Conservation (phyloP, 176 grass and related monocot species). For the Zea luxurians region DNA sequence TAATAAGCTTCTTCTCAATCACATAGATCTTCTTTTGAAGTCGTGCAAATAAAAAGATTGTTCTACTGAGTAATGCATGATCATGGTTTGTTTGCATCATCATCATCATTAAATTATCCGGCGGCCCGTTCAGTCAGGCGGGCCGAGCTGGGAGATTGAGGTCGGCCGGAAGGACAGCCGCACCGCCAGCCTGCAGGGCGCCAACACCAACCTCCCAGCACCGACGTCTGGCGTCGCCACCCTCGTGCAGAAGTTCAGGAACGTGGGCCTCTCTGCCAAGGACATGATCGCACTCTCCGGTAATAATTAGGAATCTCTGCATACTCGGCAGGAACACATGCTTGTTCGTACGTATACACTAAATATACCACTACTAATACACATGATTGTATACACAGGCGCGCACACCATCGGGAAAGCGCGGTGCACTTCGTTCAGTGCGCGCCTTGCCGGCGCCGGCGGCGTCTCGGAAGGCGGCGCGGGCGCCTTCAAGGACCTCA, state of each 20-base stretch:
- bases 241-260: constrained; percentile 78
- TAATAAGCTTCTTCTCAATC: too few species aligned
- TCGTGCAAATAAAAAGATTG: background rate
- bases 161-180: constrained; percentile 72
- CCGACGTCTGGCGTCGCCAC: constrained; percentile 73
- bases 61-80: background rate
- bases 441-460: constrained; percentile 42
- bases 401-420: constrained; percentile 92
- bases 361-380: background rate
- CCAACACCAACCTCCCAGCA: constrained; percentile 74
- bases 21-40: background rate
- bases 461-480: background rate
- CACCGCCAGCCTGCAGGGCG: constrained; percentile 49
- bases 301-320: background rate
- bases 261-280: constrained; percentile 62
- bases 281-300: constrained; percentile 91
- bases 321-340: background rate
- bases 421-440: constrained; percentile 75
- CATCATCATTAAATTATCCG: background rate
- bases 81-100: background rate
- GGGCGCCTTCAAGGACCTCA: background rate
- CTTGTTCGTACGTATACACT: background rate
- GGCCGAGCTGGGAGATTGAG: constrained; percentile 76
- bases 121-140: constrained; percentile 53
- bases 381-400: constrained; percentile 23